Conservation (phyloP, 768 basidiomycete species). For the Pleurotus tuber-regium region DNA sequence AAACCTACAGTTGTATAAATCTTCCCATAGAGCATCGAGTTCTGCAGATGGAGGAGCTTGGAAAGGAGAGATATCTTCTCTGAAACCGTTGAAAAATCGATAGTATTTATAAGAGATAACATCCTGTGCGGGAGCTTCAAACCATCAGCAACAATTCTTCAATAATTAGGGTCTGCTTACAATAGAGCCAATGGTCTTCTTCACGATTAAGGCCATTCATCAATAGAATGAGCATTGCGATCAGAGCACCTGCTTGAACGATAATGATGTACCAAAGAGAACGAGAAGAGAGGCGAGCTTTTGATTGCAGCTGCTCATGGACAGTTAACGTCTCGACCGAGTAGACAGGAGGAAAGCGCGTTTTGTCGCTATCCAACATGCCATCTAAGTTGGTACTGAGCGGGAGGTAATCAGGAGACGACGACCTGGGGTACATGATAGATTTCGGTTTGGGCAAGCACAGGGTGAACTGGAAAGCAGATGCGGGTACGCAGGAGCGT, state of each 20-base stretch:
- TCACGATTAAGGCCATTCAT: not conserved
- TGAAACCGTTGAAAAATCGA: not conserved
- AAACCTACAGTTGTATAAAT: slow-evolving; percentile 17
- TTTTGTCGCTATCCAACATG: too few relatives aligned
- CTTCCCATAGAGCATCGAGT: slow-evolving; percentile 19
- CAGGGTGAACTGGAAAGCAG: too few relatives aligned
- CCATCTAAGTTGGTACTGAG: too few relatives aligned
- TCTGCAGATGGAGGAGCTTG: slow-evolving; percentile 17
- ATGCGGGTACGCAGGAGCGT: too few relatives aligned
- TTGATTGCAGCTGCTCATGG: too few relatives aligned
- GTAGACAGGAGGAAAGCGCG: too few relatives aligned
- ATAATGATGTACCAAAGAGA: slow-evolving; percentile 5
- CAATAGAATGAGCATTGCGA: not conserved
- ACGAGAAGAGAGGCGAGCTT: too few relatives aligned
- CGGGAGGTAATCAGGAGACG: too few relatives aligned
- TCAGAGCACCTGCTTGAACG: not conserved
- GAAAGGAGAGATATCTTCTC: not conserved
- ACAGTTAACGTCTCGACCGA: too few relatives aligned
- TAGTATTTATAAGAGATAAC: slow-evolving; percentile 1
- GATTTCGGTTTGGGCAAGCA: too few relatives aligned
- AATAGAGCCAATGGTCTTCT: not conserved
- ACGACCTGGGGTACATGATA: too few relatives aligned
- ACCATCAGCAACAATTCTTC: not conserved
- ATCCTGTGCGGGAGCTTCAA: slow-evolving; percentile 1
- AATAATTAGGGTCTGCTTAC: not conserved